phyloP scores from a whole-genome alignment of 345 rosid genomes.

The Ceriops tagal region DNA sequence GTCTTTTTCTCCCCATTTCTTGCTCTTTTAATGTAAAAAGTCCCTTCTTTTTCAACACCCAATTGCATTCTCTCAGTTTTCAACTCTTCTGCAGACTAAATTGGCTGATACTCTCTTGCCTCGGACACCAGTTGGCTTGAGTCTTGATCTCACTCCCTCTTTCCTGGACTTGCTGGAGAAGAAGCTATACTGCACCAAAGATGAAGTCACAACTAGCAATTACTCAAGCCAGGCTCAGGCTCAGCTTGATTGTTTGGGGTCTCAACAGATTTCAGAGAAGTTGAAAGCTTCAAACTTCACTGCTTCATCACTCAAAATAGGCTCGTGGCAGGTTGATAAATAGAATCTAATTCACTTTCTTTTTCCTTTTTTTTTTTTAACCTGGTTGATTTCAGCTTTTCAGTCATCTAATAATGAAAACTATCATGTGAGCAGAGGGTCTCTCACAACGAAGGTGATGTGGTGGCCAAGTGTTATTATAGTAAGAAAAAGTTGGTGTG shows the following conservation, averaged over 20 bases:
- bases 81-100: background rate
- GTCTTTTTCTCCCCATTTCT: too few relatives aligned
- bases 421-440: slow-evolving; percentile 28
- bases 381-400: background rate
- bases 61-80: too few relatives aligned
- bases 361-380: background rate
- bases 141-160: background rate
- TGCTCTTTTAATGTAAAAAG: too few relatives aligned
- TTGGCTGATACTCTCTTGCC: background rate
- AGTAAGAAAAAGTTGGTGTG: slow-evolving; percentile 57
- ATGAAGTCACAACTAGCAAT: background rate
- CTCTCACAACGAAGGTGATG: slow-evolving; percentile 35
- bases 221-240: too few relatives aligned
- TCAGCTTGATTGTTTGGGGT: too few relatives aligned
- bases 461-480: slow-evolving; percentile 59
- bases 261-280: background rate
- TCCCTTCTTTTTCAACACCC: too few relatives aligned
- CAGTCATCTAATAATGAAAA: too few relatives aligned
- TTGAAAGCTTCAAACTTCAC: background rate
- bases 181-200: background rate
- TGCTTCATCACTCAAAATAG: background rate
- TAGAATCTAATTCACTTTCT: background rate
- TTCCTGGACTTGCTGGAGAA: background rate
- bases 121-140: background rate
- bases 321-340: background rate